Evolutionary conservation across 148 eudicot genomes (phyloP), one percentile per base, ranked within the genome.

Genomic region (Mesembryanthemum crystallinum): DNA sequence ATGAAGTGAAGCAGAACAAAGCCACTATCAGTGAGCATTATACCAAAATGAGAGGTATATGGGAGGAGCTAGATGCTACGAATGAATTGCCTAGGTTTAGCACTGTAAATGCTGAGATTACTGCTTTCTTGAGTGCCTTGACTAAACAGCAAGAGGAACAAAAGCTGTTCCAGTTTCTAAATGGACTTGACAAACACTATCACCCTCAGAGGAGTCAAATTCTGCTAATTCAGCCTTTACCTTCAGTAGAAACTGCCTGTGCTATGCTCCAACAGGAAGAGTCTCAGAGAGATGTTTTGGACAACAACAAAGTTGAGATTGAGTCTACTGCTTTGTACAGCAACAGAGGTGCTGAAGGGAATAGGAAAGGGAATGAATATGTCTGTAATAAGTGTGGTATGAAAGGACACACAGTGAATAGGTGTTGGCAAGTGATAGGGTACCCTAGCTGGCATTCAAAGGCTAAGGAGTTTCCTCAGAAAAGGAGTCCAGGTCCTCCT

Each of bases 281-380:
- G 17, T 15, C 39, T 0, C 70, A 74, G 23, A 30, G 60, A 3
- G 23, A 49, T 0, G 3, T 64, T 0, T 4, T 74, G 3, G 24
- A 21, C 0, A 11, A 7, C 0, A 3, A 1, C 0, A n/a, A 30
- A 2, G 10, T 10, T 0, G 45, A 11, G 0, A 1, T 3, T 37
- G 70, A 51, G 2, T 1, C 60, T 0, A 12, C 32, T 14, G 43
- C 42, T 5, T 23, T 64, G 30, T 59, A n/a, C 5, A 47, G 47
- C 21, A 52, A 54, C 14, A 45, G 8, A 8, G 51, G 51, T 1
- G 13, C 3, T 14, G 12, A 9, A 10, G 15, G 51, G 8, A 4
- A 45, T 14, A 45, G 15, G 12, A 14, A 9, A 10, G 30, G 13
- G 1, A 13, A 0, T 11, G 27, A n/a, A 0, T 8, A 11, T 0